Percentiles rank a stretch among this genome's conserved stretches.
These are phyloP conservation scores for Didymella sp. DNA, from an alignment of 2,329 filamentous ascomycete genomes.

Conservation along the genomic window DNA sequence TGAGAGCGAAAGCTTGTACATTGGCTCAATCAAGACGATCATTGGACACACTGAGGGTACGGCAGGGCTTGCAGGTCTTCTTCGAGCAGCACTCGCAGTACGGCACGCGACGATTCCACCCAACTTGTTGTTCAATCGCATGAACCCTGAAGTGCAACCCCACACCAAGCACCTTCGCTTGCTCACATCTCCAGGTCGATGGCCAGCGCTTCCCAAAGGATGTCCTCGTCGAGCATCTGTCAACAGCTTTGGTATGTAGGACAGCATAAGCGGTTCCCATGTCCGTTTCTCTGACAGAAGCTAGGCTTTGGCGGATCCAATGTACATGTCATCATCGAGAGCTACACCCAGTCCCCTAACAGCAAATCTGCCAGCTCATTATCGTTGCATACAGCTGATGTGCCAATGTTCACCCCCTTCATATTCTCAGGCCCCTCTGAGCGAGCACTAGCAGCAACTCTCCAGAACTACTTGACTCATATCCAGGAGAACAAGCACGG, in stretches of 20 bases:
- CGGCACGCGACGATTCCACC: constrained; percentile 38
- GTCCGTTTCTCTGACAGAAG: not conserved
- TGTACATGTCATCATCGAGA: constrained; percentile 37
- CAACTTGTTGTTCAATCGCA: constrained; percentile 44
- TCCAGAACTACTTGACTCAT: not conserved
- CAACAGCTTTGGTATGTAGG: constrained; percentile 27
- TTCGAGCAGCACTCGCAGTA: constrained; percentile 48
- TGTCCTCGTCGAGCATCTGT: constrained; percentile 22
- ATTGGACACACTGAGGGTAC: constrained; percentile 54
- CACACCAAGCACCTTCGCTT: constrained; percentile 22
- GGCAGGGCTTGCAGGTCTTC: constrained; percentile 48
- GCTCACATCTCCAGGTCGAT: constrained; percentile 6
- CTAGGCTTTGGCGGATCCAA: constrained; percentile 33
- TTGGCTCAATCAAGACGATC: constrained; percentile 48
- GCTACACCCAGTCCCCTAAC: not conserved
- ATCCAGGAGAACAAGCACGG: not conserved
- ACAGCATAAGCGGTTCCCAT: not conserved
- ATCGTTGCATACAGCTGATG: not conserved
- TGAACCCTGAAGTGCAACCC: constrained; percentile 42
- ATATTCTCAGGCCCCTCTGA: not conserved
- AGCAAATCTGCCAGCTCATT: not conserved
- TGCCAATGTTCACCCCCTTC: not conserved
- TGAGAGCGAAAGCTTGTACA: constrained; percentile 14
- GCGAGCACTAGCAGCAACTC: not conserved
- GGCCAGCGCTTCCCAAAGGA: constrained; percentile 20